Conservation (phyloP, 1,284 basidiomycete genomes). For the Leccinum pachyderme region DNA sequence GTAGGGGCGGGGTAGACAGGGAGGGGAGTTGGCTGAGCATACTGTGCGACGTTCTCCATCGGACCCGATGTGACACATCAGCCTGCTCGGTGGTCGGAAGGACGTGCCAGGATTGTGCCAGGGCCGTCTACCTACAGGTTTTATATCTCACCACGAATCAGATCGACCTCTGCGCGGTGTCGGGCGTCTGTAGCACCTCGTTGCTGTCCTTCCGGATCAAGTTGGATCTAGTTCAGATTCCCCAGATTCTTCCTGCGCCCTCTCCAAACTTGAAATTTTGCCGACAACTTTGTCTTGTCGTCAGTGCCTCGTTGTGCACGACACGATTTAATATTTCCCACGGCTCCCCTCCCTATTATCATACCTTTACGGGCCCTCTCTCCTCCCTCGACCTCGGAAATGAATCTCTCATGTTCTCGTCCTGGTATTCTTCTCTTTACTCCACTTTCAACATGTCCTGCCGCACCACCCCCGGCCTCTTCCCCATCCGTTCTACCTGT, state of each 20-base stretch:
- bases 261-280: background rate
- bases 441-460: slow-evolving; percentile 32
- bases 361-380: slow-evolving; percentile 18
- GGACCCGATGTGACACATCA: slow-evolving; percentile 37
- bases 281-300: slow-evolving; percentile 26
- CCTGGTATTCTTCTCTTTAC: slow-evolving; percentile 26
- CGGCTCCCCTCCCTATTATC: slow-evolving; percentile 17
- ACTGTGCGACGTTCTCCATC: slow-evolving; percentile 41
- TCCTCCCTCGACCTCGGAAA: slow-evolving; percentile 28
- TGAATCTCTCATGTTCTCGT: slow-evolving; percentile 35
- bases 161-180: slow-evolving; percentile 20
- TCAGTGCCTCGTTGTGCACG: slow-evolving; percentile 28
- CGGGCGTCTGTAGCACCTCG: slow-evolving; percentile 30
- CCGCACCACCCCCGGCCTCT: slow-evolving; percentile 24
- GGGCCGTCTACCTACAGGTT: slow-evolving; percentile 26
- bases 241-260: slow-evolving; percentile 22
- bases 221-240: slow-evolving; percentile 23
- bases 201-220: slow-evolving; percentile 21
- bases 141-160: slow-evolving; percentile 26
- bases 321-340: background rate
- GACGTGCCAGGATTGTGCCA: slow-evolving; percentile 32
- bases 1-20: slow-evolving; percentile 35
- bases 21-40: slow-evolving; percentile 29
- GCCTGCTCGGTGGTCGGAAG: slow-evolving; percentile 23
- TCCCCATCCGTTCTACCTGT: slow-evolving; percentile 11